A percentile compares a stretch with the other conserved stretches of the same genome.
phyloP scores from a whole-genome alignment of 257 asterid genomes.

The Salvia rosmarinus region DNA sequence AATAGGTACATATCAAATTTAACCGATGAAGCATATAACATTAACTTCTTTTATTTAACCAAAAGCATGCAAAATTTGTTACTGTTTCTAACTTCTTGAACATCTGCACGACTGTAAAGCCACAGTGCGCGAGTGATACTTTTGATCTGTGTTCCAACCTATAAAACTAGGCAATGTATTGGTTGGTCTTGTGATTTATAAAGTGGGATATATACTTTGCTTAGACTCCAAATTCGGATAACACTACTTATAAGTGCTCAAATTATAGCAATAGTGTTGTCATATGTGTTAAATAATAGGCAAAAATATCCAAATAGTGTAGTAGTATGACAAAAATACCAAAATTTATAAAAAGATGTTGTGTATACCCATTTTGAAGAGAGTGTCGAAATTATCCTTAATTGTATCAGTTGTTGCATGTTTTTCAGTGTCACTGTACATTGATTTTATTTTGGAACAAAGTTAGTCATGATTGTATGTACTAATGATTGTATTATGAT shows the following conservation, averaged over 20 bases:
- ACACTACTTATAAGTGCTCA: slow-evolving; percentile 27
- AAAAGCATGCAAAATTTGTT: neutral
- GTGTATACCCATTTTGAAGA: neutral
- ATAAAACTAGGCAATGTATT: neutral
- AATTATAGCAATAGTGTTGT: slow-evolving; percentile 27
- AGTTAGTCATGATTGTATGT: too few relatives aligned
- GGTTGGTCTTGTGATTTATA: neutral
- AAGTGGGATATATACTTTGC: slow-evolving; percentile 28
- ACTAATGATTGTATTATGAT: too few relatives aligned
- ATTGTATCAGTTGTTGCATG: too few relatives aligned
- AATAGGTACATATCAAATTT: neutral
- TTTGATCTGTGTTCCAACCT: neutral
- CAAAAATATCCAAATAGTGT: slow-evolving; percentile 33
- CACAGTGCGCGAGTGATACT: neutral
- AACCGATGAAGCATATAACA: neutral
- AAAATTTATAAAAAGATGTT: slow-evolving; percentile 26
- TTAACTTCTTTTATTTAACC: neutral
- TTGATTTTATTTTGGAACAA: too few relatives aligned
- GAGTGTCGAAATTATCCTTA: too few relatives aligned
- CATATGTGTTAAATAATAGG: too few relatives aligned
- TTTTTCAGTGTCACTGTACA: too few relatives aligned
- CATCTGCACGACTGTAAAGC: neutral
- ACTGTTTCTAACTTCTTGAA: neutral
- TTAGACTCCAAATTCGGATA: slow-evolving; percentile 35
- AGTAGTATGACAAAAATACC: neutral